phyloP scores from a whole-genome alignment of 352 stramenopile species.

The Pythium aristosporum region DNA sequence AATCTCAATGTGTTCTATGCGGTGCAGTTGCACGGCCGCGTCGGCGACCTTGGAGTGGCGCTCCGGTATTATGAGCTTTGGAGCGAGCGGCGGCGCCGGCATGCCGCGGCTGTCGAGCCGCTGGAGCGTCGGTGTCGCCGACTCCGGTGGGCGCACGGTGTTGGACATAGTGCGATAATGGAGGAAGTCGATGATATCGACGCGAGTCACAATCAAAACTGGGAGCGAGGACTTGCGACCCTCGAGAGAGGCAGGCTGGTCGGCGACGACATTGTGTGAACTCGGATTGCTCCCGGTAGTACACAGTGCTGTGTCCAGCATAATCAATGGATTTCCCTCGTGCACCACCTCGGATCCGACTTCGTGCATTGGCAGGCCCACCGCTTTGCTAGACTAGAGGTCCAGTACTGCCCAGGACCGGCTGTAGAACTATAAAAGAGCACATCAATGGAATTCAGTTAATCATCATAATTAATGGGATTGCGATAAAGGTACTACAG shows the following conservation, averaged over 20 bases:
- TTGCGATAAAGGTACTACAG: no score
- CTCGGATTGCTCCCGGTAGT: not conserved
- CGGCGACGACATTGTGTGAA: not conserved
- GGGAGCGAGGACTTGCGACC: not conserved
- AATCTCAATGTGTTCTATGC: constrained; percentile 37
- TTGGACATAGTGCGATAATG: constrained; percentile 7
- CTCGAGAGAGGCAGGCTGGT: not conserved
- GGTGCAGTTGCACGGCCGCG: constrained; percentile 19
- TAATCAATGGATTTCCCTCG: no score
- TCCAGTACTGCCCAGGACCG: no score
- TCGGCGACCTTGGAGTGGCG: constrained; percentile 21
- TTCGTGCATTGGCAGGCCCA: no score
- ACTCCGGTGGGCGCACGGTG: not conserved
- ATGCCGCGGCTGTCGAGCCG: constrained; percentile 25
- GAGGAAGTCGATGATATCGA: not conserved
- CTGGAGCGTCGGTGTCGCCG: constrained; percentile 16
- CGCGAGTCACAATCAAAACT: constrained; percentile 12
- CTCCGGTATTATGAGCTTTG: constrained; percentile 22
- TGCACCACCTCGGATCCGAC: no score
- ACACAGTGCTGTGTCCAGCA: no score
- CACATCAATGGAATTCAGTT: no score
- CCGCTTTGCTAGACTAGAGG: no score
- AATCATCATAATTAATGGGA: no score
- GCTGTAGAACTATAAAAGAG: no score
- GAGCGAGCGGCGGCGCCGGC: constrained; percentile 42